A percentile compares a stretch with the other conserved stretches of the same genome.
Evolutionary conservation across 345 rosid genomes (phyloP).

Genomic region (Sonneratia alba): DNA sequence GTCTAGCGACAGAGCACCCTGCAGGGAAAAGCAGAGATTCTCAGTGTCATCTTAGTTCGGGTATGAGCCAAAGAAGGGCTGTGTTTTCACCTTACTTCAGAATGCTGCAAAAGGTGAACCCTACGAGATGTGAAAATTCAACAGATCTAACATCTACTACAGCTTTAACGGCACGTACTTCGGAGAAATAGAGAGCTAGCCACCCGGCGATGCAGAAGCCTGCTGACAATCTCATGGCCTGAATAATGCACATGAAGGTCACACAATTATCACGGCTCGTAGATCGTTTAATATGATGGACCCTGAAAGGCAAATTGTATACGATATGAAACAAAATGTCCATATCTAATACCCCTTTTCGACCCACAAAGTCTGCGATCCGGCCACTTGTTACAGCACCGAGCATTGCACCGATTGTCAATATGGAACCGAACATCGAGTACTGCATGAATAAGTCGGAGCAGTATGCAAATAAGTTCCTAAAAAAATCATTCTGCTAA

Average conservation of each 20-base stretch:
- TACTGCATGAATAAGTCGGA: conserved; percentile 31
- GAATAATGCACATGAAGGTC: conserved; percentile 9
- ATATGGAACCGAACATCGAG: conserved; percentile 87
- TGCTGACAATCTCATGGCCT: conserved; percentile 88
- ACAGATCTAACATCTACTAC: neutral
- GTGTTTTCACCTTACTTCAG: neutral
- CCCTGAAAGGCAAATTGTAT: neutral
- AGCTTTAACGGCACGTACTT: conserved; percentile 19
- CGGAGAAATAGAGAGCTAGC: conserved; percentile 64
- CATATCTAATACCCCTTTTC: conserved; percentile 57
- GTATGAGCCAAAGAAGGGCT: neutral
- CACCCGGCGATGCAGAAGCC: conserved; percentile 71
- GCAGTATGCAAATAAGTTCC: neutral
- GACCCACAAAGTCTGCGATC: conserved; percentile 62
- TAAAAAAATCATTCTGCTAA: neutral
- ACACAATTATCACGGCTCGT: neutral
- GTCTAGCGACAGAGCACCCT: conserved; percentile 61
- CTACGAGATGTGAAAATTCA: neutral
- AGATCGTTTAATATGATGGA: neutral
- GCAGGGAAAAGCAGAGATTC: conserved; percentile 6
- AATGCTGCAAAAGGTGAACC: neutral
- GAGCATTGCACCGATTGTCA: conserved; percentile 91
- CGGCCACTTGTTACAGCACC: conserved; percentile 83
- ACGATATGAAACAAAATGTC: neutral
- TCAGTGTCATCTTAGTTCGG: neutral